Evolutionary conservation across 208 protist species (phyloP), one percentile per base, ranked within the genome.

Genomic region (Trypanosoma boissoni): DNA sequence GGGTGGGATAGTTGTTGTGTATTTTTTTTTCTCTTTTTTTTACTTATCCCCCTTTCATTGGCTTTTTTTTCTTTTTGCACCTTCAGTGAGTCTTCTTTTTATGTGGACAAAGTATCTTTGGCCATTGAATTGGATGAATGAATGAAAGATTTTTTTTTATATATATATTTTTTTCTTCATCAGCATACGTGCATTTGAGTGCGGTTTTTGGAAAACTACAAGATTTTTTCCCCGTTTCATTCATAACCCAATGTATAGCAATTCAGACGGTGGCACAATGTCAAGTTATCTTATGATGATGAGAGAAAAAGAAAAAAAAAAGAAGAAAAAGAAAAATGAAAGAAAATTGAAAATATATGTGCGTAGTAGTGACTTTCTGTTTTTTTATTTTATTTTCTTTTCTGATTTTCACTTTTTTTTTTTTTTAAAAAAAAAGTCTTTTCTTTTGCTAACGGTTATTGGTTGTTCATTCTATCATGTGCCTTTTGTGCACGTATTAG

Each of bases 301-400:
- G n/a, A n/a, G n/a, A n/a, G n/a, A n/a, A n/a, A n/a, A n/a, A n/a
- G n/a, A n/a, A n/a, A n/a, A n/a, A n/a, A n/a, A n/a, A n/a, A n/a
- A n/a, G n/a, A n/a, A n/a, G n/a, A n/a, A n/a, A n/a, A n/a, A n/a
- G n/a, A n/a, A n/a, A n/a, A n/a, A n/a, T n/a, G n/a, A n/a, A n/a
- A n/a, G n/a, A n/a, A n/a, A n/a, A n/a, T n/a, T n/a, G n/a, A n/a
- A n/a, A n/a, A n/a, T n/a, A n/a, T n/a, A n/a, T n/a, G n/a, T n/a
- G n/a, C n/a, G n/a, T n/a, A 39, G 12, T 39, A 39, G 6, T 12
- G 12, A 39, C 12, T 16, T 39, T 12, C 12, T 12, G 8, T 39
- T 39, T 39, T 39, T 39, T 39, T 39, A 39, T 39, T 39, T 39
- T 39, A 39, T 39, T 39, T 39, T 12, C n/a, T n/a, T n/a, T 39